These are phyloP conservation scores for Mangifera indica DNA, from an alignment of 345 rosid genomes.

Conservation along the genomic window DNA sequence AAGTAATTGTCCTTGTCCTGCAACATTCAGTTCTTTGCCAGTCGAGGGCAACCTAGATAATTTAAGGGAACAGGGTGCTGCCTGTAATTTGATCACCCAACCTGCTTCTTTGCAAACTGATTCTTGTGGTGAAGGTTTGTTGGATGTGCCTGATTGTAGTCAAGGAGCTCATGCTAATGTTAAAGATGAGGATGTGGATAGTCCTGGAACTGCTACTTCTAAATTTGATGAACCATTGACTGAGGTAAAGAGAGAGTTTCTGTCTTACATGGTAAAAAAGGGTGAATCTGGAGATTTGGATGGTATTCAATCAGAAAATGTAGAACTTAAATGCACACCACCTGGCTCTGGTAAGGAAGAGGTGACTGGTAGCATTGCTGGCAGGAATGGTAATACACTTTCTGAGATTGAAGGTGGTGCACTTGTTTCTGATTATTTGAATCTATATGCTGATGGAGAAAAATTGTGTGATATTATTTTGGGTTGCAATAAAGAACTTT, in stretches of 20 bases:
- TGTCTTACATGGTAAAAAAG: constrained; percentile 26
- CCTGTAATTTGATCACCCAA: constrained; percentile 26
- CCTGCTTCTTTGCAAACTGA: constrained; percentile 51
- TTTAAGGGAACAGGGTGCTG: constrained; percentile 31
- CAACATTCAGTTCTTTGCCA: constrained; percentile 34
- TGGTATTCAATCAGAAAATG: constrained; percentile 21
- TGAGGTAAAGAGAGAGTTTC: constrained; percentile 25
- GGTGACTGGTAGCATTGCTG: constrained; percentile 12
- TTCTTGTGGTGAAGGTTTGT: constrained; percentile 35
- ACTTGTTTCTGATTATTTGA: constrained; percentile 23
- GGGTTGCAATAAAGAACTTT: constrained; percentile 62
- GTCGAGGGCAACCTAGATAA: constrained; percentile 27
- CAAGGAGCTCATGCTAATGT: constrained; percentile 36
- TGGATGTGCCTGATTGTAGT: constrained; percentile 38
- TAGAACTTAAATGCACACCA: constrained; percentile 14
- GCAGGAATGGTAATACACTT: constrained; percentile 22
- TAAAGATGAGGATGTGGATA: constrained; percentile 57
- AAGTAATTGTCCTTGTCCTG: constrained; percentile 27
- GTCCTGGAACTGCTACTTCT: constrained; percentile 71
- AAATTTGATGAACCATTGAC: constrained; percentile 43
- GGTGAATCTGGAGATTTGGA: constrained; percentile 30
- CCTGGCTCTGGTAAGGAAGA: constrained; percentile 17
- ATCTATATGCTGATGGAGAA: constrained; percentile 32
- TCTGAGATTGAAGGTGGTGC: constrained; percentile 24
- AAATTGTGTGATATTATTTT: constrained; percentile 41